Percentiles rank a stretch among this genome's conserved stretches.
phyloP scores from a whole-genome alignment of 768 basidiomycete species.

The Collybia nuda region DNA sequence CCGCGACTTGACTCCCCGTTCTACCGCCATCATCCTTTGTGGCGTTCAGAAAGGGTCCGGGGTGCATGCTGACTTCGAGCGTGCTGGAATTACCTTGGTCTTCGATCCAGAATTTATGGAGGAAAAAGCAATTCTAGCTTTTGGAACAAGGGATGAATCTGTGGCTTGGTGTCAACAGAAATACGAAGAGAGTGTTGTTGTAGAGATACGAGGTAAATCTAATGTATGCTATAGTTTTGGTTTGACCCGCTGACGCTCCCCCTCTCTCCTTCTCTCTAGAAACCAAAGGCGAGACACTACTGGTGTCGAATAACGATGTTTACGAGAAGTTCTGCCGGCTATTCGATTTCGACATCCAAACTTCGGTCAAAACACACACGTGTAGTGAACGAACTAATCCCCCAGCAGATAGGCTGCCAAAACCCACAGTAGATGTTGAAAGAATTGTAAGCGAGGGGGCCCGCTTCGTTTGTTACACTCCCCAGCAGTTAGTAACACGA shows the following conservation, averaged over 20 bases:
- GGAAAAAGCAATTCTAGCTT: background rate
- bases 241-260: too few species aligned
- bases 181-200: background rate
- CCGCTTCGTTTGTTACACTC: background rate
- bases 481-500: background rate
- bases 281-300: too few species aligned
- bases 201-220: background rate
- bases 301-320: too few species aligned
- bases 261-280: too few species aligned
- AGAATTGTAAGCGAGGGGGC: background rate
- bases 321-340: too few species aligned
- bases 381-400: too few species aligned
- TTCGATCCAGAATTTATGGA: background rate
- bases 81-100: background rate
- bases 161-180: background rate
- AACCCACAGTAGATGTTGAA: background rate
- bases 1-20: background rate
- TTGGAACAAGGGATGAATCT: background rate
- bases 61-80: background rate
- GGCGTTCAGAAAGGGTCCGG: background rate
- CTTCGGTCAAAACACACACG: too few species aligned
- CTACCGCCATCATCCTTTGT: background rate
- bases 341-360: too few species aligned
- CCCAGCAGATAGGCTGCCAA: background rate
- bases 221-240: too few species aligned